Base-by-base conservation (phyloP, 2,329 filamentous ascomycete species). In the Curvularia eragrostidis region DNA sequence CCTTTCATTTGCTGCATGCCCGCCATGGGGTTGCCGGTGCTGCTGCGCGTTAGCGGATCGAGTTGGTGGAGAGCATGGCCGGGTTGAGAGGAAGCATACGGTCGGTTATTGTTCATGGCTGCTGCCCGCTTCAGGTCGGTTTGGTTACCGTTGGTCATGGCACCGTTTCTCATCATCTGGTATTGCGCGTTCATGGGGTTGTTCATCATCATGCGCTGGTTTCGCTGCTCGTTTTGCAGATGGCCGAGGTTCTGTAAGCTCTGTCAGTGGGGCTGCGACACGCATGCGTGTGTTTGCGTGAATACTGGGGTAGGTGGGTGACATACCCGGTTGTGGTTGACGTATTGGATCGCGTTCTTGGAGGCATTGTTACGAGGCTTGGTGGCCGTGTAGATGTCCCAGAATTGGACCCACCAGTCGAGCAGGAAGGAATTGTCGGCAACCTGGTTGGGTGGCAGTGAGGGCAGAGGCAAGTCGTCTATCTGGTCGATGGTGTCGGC, bases 341-440 rank as follows among this genome's bases (percentile, higher is more conserved):
- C 86, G 77, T 96, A 97, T 80, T 91, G 87, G 85, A 62, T 47
- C 10, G 56, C 85, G 72, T 83, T 54, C 60, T 76, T 74, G 47
- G 66, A 59, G 15, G 60, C 58, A 41, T 46, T 43, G 87, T 50
- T 61, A 28, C 65, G 62, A 70, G 84, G 86, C 71, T 91, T 90
- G 74, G 94, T 91, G 54, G 92, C 91, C 72, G 88, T 88, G 78
- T 91, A 96, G 68, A 98, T 92, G 71, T 99, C 95, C 93, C 93
- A 98, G 77, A 99, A 99, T 51, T 97, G 85, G 72, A 89, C 91
- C 82, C 96, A 99, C 95, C 95, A 99, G 72, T 98, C 95, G 67
- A 92, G 90, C n/a, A 99, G 83, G 72, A 99, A 98, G 24, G 91
- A 91, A 61, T 86, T 90, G 69, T 89, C 90, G 53, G 84, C 84